Evolutionary conservation across 306 rosid species (phyloP).

Genomic region (Vigna unguiculata): DNA sequence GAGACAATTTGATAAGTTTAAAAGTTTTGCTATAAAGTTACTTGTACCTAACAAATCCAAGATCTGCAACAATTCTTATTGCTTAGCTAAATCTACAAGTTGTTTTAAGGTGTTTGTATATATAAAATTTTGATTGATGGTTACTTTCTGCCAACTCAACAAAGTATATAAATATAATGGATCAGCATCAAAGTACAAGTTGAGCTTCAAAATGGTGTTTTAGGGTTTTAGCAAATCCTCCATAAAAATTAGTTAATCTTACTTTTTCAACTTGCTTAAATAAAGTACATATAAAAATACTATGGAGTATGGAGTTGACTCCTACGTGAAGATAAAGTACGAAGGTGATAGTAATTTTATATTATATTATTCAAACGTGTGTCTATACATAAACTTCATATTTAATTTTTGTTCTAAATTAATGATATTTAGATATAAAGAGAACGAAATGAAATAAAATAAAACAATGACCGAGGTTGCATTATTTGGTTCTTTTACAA

Average conservation of each 20-base stretch:
- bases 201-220: neutral
- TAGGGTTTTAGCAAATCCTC: neutral
- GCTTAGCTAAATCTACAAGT: neutral
- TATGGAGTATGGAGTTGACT: neutral
- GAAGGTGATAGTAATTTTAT: neutral
- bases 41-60: neutral
- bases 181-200: neutral
- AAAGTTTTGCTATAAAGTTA: neutral
- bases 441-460: too few species aligned
- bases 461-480: too few species aligned
- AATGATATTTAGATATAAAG: too few species aligned
- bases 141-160: neutral
- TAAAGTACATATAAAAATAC: neutral
- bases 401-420: too few species aligned
- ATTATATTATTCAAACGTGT: neutral
- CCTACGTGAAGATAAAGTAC: neutral
- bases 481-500: too few species aligned
- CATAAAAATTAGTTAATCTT: neutral
- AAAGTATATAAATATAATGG: neutral
- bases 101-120: neutral
- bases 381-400: too few species aligned
- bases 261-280: neutral
- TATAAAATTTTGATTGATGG: neutral
- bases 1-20: neutral
- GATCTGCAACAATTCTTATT: neutral